Evolutionary conservation across 129 eudicot genomes (phyloP).

Genomic region (Lonicera japonica): DNA sequence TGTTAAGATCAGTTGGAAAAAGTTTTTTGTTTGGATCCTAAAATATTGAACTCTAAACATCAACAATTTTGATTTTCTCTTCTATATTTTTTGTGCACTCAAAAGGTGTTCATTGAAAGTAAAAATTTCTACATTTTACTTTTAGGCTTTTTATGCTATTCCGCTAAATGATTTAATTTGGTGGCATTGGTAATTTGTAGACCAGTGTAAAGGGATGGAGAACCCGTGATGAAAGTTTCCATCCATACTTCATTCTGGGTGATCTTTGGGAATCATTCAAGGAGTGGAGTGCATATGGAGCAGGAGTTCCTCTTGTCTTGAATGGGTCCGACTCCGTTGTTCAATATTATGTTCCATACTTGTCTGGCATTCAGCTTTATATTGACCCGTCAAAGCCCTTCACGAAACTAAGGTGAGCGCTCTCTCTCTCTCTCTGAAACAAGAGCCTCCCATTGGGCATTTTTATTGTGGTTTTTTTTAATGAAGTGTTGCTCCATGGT

Average conservation of each 20-base stretch:
- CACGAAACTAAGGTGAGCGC: conserved; percentile 44
- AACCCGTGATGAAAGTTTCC: conserved; percentile 38
- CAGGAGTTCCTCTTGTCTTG: conserved; percentile 86
- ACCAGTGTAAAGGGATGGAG: conserved; percentile 62
- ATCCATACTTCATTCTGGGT: conserved; percentile 68
- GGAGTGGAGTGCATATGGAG: conserved; percentile 99
- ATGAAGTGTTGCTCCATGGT: not conserved
- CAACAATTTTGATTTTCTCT: not conserved
- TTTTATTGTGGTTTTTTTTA: not conserved
- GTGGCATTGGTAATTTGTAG: conserved; percentile 33
- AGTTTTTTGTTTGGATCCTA: not conserved
- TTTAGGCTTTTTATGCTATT: not conserved
- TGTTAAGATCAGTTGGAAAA: not conserved
- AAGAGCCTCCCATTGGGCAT: not conserved
- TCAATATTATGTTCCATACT: conserved; percentile 89
- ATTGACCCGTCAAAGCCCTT: conserved; percentile 58
- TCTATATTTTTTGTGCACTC: not conserved
- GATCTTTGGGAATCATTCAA: conserved; percentile 96
- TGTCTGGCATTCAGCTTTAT: conserved; percentile 90
- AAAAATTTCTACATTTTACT: not conserved
- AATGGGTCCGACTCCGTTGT: conserved; percentile 77
- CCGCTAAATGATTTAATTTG: conserved; percentile 7
- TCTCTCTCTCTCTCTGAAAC: conserved; percentile 1
- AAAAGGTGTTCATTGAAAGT: not conserved
- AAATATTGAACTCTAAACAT: not conserved